A percentile compares a stretch with the other conserved stretches of the same genome.
Conservation (phyloP, 495 filamentous ascomycete species). For the Massariosphaeria phaeospora region DNA sequence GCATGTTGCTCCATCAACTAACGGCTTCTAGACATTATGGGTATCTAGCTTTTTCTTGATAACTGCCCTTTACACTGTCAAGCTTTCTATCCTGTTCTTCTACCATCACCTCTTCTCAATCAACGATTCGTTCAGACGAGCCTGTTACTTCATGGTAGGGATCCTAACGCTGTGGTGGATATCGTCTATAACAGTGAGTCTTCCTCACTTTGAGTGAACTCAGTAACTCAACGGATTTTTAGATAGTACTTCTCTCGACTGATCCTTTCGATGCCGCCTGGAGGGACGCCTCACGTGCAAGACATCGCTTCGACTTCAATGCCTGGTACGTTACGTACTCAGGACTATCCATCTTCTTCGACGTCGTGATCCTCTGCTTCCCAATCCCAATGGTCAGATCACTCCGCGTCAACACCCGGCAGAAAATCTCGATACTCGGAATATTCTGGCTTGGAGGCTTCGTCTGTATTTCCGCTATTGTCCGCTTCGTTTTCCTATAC, state of each 20-base stretch:
- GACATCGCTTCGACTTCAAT: slow-evolving; percentile 25
- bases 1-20: neutral
- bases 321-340: slow-evolving; percentile 23
- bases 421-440: slow-evolving; percentile 17
- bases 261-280: slow-evolving; percentile 15
- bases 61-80: slow-evolving; percentile 17
- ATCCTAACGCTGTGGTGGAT: slow-evolving; percentile 16
- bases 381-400: slow-evolving; percentile 20
- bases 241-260: slow-evolving; percentile 3
- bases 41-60: slow-evolving; percentile 20
- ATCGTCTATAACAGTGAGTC: slow-evolving; percentile 13
- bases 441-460: slow-evolving; percentile 27
- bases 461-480: slow-evolving; percentile 18
- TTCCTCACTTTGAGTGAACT: no score
- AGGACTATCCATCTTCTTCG: slow-evolving; percentile 21
- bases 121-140: slow-evolving; percentile 5
- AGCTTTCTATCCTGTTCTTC: slow-evolving; percentile 22
- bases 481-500: slow-evolving; percentile 22
- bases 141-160: neutral
- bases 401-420: slow-evolving; percentile 5
- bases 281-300: slow-evolving; percentile 14
- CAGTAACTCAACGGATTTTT: neutral
- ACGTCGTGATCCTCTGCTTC: slow-evolving; percentile 20
- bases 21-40: slow-evolving; percentile 7
- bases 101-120: slow-evolving; percentile 20